These are phyloP conservation scores for Penicillium sp. DNA, from an alignment of 2,329 filamentous ascomycete species.

Conservation along the genomic window DNA sequence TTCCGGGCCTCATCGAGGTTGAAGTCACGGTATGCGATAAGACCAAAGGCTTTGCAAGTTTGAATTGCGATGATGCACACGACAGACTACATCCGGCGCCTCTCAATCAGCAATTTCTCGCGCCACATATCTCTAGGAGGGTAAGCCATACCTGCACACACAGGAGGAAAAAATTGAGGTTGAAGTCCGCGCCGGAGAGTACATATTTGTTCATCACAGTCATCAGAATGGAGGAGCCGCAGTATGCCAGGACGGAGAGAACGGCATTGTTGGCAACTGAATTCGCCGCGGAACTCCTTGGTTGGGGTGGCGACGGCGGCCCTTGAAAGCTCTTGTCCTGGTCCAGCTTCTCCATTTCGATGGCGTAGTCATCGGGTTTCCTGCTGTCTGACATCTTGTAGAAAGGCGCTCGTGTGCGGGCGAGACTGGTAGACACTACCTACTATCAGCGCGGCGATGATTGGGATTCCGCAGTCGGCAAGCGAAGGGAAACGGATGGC, in stretches of 20 bases:
- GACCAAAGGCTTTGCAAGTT: constrained; percentile 75
- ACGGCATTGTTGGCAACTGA: constrained; percentile 74
- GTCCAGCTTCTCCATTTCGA: constrained; percentile 69
- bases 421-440: background rate
- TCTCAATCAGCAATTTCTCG: constrained; percentile 7
- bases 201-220: constrained; percentile 99
- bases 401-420: constrained; percentile 13
- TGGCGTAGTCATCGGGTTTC: constrained; percentile 76
- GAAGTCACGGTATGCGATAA: constrained; percentile 85
- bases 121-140: background rate
- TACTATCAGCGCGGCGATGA: constrained; percentile 2
- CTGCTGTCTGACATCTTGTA: constrained; percentile 82
- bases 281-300: constrained; percentile 42
- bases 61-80: constrained; percentile 88
- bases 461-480: constrained; percentile 3
- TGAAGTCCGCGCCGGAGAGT: constrained; percentile 87
- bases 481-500: constrained; percentile 1
- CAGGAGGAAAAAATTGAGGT: constrained; percentile 95
- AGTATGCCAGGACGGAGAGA: constrained; percentile 86
- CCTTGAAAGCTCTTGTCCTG: constrained; percentile 55
- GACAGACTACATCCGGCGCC: constrained; percentile 65
- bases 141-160: constrained; percentile 76
- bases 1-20: constrained; percentile 88
- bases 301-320: constrained; percentile 44
- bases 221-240: constrained; percentile 96